These are phyloP conservation scores for Theobroma grandiflorum DNA, from an alignment of 441 rosid genomes.

Conservation along the genomic window DNA sequence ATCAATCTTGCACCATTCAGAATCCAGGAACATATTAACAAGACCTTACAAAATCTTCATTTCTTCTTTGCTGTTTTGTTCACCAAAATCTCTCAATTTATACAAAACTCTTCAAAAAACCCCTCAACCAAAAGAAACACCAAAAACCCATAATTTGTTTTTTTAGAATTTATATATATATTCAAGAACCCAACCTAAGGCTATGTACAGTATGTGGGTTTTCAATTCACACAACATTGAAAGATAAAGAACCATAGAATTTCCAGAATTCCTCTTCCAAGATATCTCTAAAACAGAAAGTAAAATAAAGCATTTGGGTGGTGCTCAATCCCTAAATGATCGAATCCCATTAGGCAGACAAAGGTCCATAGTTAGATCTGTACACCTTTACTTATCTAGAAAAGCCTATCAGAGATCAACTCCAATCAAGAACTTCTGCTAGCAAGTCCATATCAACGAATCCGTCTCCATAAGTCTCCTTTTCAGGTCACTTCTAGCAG, in stretches of 20 bases:
- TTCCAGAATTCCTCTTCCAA: slow-evolving; percentile 8
- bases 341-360: slow-evolving; percentile 21
- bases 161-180: no score
- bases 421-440: slow-evolving; percentile 19
- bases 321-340: slow-evolving; percentile 18
- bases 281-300: slow-evolving; percentile 19
- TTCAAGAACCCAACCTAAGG: neutral
- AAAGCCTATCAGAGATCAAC: neutral
- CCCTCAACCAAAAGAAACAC: no score
- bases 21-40: no score
- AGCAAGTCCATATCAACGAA: slow-evolving; percentile 18
- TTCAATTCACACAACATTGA: neutral
- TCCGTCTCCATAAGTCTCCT: slow-evolving; percentile 13
- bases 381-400: slow-evolving; percentile 10
- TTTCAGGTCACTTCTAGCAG: neutral
- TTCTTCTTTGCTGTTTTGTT: no score
- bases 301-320: neutral
- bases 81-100: no score
- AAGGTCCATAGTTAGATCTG: slow-evolving; percentile 18
- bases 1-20: no score
- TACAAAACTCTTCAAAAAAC: no score
- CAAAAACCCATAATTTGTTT: no score
- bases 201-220: neutral
- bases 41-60: no score
- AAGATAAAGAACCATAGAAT: neutral